These are phyloP conservation scores for Debaryomycetaceae sp. DNA, from an alignment of 1,139 yeast genomes.

Conservation along the genomic window DNA sequence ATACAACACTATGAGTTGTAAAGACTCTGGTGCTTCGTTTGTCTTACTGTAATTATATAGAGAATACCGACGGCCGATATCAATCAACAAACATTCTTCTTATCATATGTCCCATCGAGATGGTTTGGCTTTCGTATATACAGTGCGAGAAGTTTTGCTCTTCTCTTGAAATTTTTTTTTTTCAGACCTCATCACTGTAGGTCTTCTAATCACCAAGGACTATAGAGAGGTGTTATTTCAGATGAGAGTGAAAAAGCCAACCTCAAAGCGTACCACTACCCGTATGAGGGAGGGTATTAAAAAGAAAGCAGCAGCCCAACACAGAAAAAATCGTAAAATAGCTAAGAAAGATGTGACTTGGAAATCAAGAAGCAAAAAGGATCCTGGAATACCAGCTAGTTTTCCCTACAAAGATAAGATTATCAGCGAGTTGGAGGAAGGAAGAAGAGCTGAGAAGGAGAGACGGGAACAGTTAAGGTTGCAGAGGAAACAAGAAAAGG, in stretches of 20 bases:
- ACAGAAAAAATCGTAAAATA: conserved; percentile 75
- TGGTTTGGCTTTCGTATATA: background rate
- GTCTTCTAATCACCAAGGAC: too few relatives aligned
- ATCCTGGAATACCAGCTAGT: conserved; percentile 90
- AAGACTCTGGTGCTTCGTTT: too few relatives aligned
- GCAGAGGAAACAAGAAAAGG: conserved; percentile 44
- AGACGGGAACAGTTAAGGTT: conserved; percentile 50
- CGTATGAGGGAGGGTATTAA: conserved; percentile 94
- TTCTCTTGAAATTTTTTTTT: background rate
- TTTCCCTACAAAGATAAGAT: conserved; percentile 92
- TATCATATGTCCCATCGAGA: too few relatives aligned
- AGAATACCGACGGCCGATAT: too few relatives aligned
- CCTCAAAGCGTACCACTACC: conserved; percentile 83
- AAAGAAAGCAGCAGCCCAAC: conserved; percentile 91
- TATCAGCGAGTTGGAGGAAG: conserved; percentile 74
- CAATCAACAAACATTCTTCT: too few relatives aligned
- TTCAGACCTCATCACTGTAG: background rate
- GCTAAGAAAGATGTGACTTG: conserved; percentile 91
- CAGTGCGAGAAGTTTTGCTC: background rate
- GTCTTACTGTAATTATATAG: too few relatives aligned
- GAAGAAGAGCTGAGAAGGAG: conserved; percentile 60
- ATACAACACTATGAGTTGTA: too few relatives aligned
- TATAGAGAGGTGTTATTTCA: background rate
- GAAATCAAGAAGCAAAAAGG: conserved; percentile 80
- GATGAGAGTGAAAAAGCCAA: conserved; percentile 62